Evolutionary conservation across 1,284 basidiomycete genomes (phyloP).

Genomic region (Moesziomyces sp.): DNA sequence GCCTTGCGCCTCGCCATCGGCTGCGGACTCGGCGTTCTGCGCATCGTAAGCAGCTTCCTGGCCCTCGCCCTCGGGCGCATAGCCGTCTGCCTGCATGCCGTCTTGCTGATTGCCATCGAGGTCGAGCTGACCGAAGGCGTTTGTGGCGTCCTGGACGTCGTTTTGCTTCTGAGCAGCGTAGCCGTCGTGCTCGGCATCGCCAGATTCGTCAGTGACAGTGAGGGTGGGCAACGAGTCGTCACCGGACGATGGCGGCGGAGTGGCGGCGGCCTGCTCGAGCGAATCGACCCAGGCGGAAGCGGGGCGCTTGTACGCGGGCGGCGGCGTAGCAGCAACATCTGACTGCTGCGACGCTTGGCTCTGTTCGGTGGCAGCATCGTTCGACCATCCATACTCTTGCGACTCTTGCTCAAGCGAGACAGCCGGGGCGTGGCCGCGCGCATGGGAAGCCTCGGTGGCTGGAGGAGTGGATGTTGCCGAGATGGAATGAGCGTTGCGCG

Average conservation of each 20-base stretch:
- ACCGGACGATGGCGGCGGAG: slow-evolving; percentile 20
- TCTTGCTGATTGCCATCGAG: slow-evolving; percentile 9
- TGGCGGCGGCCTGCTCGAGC: slow-evolving; percentile 43
- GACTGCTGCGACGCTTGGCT: slow-evolving; percentile 4
- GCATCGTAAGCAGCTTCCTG: not conserved
- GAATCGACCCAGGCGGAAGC: slow-evolving; percentile 39
- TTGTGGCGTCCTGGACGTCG: slow-evolving; percentile 20
- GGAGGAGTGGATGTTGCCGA: slow-evolving; percentile 10
- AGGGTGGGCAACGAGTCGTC: slow-evolving; percentile 37
- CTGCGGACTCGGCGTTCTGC: slow-evolving; percentile 2
- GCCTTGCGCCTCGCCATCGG: slow-evolving; percentile 5
- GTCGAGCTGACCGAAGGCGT: slow-evolving; percentile 20
- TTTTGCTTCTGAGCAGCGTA: slow-evolving; percentile 1
- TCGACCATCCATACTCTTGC: slow-evolving; percentile 9
- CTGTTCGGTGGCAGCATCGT: slow-evolving; percentile 8
- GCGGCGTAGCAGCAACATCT: slow-evolving; percentile 25
- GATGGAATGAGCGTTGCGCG: slow-evolving; percentile 25
- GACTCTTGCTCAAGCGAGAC: slow-evolving; percentile 37
- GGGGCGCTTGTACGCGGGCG: slow-evolving; percentile 21
- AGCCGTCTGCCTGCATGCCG: slow-evolving; percentile 10
- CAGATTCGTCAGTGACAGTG: slow-evolving; percentile 43
- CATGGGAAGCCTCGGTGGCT: not conserved
- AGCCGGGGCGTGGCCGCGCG: slow-evolving; percentile 7
- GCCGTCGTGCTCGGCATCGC: slow-evolving; percentile 1
- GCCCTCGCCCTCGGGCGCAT: not conserved